These are phyloP conservation scores for Chiua virens DNA, from an alignment of 768 basidiomycete genomes.

Conservation along the genomic window DNA sequence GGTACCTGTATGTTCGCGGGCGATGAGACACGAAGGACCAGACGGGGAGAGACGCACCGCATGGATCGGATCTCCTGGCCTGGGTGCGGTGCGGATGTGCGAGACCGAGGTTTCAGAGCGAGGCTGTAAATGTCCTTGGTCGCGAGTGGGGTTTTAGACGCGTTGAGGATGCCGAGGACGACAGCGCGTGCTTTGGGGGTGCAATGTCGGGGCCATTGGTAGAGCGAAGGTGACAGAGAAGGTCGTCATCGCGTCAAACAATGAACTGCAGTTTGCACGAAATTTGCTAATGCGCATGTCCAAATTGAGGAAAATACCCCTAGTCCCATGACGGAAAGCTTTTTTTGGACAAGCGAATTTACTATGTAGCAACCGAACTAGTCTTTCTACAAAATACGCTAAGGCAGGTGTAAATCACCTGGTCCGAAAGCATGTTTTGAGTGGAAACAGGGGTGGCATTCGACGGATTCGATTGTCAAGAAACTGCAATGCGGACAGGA, in stretches of 20 bases:
- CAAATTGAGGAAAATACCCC: too few relatives aligned
- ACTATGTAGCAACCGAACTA: too few relatives aligned
- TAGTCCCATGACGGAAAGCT: too few relatives aligned
- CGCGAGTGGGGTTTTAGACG: slow-evolving; percentile 22
- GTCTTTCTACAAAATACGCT: too few relatives aligned
- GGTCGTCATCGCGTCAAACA: slow-evolving; percentile 6
- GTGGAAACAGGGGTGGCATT: too few relatives aligned
- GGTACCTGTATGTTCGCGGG: slow-evolving; percentile 39
- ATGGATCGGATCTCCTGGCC: slow-evolving; percentile 56
- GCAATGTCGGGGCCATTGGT: slow-evolving; percentile 23
- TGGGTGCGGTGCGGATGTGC: slow-evolving; percentile 37
- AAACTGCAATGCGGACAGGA: too few relatives aligned
- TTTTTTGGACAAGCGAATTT: too few relatives aligned
- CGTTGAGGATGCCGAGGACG: slow-evolving; percentile 20
- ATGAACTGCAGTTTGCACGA: too few relatives aligned
- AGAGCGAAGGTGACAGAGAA: slow-evolving; percentile 19
- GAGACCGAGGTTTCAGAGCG: slow-evolving; percentile 12
- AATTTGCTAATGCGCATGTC: too few relatives aligned
- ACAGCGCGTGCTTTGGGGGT: slow-evolving; percentile 22
- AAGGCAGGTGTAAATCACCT: too few relatives aligned
- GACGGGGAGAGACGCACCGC: slow-evolving; percentile 33
- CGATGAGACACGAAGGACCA: background rate
- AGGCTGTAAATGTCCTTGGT: slow-evolving; percentile 30
- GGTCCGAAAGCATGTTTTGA: too few relatives aligned
- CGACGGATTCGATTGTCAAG: too few relatives aligned